Conservation (phyloP, 2,329 filamentous ascomycete genomes). For the Curvularia spicifera region DNA sequence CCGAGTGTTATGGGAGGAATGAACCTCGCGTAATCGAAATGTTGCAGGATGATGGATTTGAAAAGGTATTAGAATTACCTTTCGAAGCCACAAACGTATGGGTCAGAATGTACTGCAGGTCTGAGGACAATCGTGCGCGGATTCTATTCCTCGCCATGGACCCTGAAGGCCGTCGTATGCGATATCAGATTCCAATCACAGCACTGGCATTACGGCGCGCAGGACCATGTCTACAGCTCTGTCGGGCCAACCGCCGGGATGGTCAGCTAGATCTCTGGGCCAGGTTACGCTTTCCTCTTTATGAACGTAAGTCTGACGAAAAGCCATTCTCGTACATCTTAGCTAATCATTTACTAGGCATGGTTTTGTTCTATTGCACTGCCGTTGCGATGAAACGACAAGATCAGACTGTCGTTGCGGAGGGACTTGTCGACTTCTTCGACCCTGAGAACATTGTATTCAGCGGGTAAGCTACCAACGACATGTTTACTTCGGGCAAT, state of each 20-base stretch:
- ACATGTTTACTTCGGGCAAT: not conserved
- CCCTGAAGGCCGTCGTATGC: slow-evolving; percentile 47
- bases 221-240: slow-evolving; percentile 51
- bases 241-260: slow-evolving; percentile 49
- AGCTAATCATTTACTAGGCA: slow-evolving; percentile 47
- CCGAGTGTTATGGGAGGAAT: slow-evolving; percentile 46
- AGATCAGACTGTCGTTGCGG: slow-evolving; percentile 53
- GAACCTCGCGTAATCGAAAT: slow-evolving; percentile 45
- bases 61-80: slow-evolving; percentile 51
- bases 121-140: slow-evolving; percentile 59
- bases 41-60: slow-evolving; percentile 50
- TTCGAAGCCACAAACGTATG: slow-evolving; percentile 57
- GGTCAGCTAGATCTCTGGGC: slow-evolving; percentile 59
- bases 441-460: slow-evolving; percentile 57
- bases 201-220: slow-evolving; percentile 53
- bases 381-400: slow-evolving; percentile 65
- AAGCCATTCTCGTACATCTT: not conserved
- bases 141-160: slow-evolving; percentile 60
- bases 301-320: slow-evolving; percentile 56
- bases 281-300: slow-evolving; percentile 60
- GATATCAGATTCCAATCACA: slow-evolving; percentile 60
- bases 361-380: slow-evolving; percentile 64
- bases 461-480: slow-evolving; percentile 52
- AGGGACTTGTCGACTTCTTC: slow-evolving; percentile 57
- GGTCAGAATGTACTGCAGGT: slow-evolving; percentile 60